Evolutionary conservation across 2,329 filamentous ascomycete genomes (phyloP), one percentile per base, ranked within the genome.

Genomic region (Phialocephala sp.): DNA sequence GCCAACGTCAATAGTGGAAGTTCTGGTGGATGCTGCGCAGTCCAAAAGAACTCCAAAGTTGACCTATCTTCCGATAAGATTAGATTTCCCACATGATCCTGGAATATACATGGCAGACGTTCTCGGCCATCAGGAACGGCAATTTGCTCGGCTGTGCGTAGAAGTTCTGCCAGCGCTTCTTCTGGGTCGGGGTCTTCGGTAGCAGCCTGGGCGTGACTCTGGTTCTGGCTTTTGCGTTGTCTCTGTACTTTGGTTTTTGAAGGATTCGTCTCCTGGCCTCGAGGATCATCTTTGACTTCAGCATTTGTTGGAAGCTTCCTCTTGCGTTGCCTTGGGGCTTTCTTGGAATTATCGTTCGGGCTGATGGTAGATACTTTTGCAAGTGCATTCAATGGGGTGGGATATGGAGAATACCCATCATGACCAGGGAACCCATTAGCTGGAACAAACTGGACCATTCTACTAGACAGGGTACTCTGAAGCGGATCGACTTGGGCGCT

Each of bases 51-150:
- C 18, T 72, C 65, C 12, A 75, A 54, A 8, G 41, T 39, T 11
- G 62, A 59, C 32, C 69, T 72, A 52, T 75, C 72, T 45, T 55
- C 20, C 20, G 73, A 72, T 1, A 76, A 56, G 27, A 75, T 36
- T 8, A 76, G 59, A 45, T 75, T 76, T 15, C 75, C 75, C 14
- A 68, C 64, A 32, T 50, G 27, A 11, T 64, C 61, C 32, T 73
- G 59, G 27, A 70, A 72, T 27, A 68, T 58, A 47, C 70, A 71
- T 35, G 70, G 27, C 27, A 76, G 65, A 37, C 68, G 66, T n/a
- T 60, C 52, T 9, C 62, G 55, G 18, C 59, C 63, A 36, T 69
- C 66, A 12, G 69, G 57, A 54, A 72, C 45, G 2, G 57, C 14
- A 11, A 71, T 35, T n/a, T 61, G 35, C 37, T 69, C 68, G 59